Evolutionary conservation across 1,139 yeast species (phyloP).

Genomic region (Hyphopichia pseudoburtonii): DNA sequence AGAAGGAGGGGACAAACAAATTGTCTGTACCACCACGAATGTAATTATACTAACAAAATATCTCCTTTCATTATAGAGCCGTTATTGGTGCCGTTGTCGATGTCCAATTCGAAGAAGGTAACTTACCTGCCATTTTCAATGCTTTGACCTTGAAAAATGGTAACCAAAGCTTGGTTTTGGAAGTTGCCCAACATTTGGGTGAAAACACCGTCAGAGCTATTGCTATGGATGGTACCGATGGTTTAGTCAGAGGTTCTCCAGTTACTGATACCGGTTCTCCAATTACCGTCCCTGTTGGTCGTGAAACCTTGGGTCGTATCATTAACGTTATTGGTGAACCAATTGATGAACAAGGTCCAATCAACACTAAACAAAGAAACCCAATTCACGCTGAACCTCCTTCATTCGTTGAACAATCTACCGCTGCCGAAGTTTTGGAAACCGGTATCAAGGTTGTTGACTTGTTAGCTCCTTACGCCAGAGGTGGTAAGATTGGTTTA

Average conservation of each 20-base stretch:
- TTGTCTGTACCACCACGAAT: too few relatives aligned
- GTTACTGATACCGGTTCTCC: constrained; percentile 97
- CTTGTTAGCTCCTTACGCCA: constrained; percentile 98
- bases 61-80: constrained; percentile 54
- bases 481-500: constrained; percentile 99
- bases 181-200: constrained; percentile 99
- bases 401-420: constrained; percentile 91
- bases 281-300: constrained; percentile 98
- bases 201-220: constrained; percentile 99
- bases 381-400: constrained; percentile 99
- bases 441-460: constrained; percentile 99
- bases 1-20: too few relatives aligned
- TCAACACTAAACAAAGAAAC: constrained; percentile 85
- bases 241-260: constrained; percentile 95
- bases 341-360: constrained; percentile 99
- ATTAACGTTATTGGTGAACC: constrained; percentile 99
- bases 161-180: constrained; percentile 79
- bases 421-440: constrained; percentile 96
- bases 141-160: constrained; percentile 83
- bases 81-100: constrained; percentile 99
- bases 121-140: constrained; percentile 95
- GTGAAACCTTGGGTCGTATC: constrained; percentile 98
- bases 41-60: constrained; percentile 20
- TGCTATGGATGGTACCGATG: constrained; percentile 99
- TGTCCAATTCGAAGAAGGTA: constrained; percentile 97